Evolutionary conservation across 768 basidiomycete species (phyloP), one percentile per base, ranked within the genome.

Genomic region (Suillus subalutaceus): DNA sequence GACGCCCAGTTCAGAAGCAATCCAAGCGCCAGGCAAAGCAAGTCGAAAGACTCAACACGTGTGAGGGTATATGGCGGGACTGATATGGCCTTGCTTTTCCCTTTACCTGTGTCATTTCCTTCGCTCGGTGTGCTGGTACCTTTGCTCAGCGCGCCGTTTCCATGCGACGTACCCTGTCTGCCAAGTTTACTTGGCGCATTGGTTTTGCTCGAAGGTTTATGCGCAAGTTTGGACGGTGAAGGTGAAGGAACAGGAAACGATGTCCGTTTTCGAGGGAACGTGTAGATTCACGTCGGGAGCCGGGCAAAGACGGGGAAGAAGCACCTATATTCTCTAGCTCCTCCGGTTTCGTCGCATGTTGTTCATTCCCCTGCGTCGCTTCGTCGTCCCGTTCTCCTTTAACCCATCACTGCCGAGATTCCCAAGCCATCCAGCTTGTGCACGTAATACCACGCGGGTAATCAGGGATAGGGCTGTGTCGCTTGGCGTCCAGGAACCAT

Each of bases 1-100:
- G 93, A 90, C 0, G 92, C 86, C 52, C 94, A 79, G 74, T 93
- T 94, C 62, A 91, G 92, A 48, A 94, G 78, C 12, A 94, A 78
- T 1, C 89, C 93, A 6, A 94, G 82, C 7, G 88, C 84, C 35
- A 94, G 87, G 74, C 92, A 94, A 6, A 93, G 79, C 41, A 84
- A 81, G 72, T 94, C 93, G n/a, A 91, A 79, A 4, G 83, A 78
- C 46, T 84, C 80, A 6, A 82, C 78, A 0, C 76, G 71, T 18
- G 58, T 60, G 40, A 60, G 58, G 10, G 40, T 30, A 60, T 60
- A 60, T 3, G 26, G 26, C 10, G 10, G 58, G 18, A 43, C 26
- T 59, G 30, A 78, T 75, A 26, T 70, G 69, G 13, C 74, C 69
- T 37, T 66, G 53, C 30, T 55, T 35, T 32, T 43, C 53, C 20